Evolutionary conservation across 805 yeast genomes (phyloP).

Genomic region (Kluyveromyces wickerhamii): DNA sequence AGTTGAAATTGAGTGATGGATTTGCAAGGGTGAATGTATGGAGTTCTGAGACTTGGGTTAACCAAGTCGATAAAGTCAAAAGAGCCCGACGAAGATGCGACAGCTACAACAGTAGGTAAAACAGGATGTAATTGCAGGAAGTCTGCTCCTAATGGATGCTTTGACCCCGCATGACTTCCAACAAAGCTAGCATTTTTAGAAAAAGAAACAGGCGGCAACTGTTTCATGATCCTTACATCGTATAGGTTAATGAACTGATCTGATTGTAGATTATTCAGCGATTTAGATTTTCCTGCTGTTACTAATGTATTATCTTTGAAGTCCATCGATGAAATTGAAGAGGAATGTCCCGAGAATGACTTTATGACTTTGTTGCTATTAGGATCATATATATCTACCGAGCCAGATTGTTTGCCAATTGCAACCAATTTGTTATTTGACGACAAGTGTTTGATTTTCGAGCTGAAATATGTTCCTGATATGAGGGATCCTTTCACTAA

Average conservation of each 20-base stretch:
- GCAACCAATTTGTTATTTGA: constrained; percentile 47
- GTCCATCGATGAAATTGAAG: constrained; percentile 55
- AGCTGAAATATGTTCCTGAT: constrained; percentile 34
- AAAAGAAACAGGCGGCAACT: constrained; percentile 74
- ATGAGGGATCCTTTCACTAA: constrained; percentile 32
- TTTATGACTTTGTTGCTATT: constrained; percentile 39
- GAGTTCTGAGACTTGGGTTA: constrained; percentile 49
- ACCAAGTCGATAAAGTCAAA: constrained; percentile 77
- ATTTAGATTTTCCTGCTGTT: constrained; percentile 73
- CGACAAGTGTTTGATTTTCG: constrained; percentile 40
- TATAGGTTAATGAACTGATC: constrained; percentile 82
- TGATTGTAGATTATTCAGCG: constrained; percentile 47
- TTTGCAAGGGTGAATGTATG: constrained; percentile 31
- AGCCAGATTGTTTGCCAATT: constrained; percentile 52
- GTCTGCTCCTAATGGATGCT: constrained; percentile 52
- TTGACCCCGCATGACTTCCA: constrained; percentile 36
- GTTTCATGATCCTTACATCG: constrained; percentile 65
- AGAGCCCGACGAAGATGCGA: constrained; percentile 72
- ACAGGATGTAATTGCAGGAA: constrained; percentile 82
- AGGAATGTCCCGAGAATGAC: constrained; percentile 52
- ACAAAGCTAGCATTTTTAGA: constrained; percentile 37
- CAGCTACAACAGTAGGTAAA: constrained; percentile 64
- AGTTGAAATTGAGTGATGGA: constrained; percentile 27
- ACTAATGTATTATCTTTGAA: constrained; percentile 58
- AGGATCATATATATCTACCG: constrained; percentile 59